phyloP scores from a whole-genome alignment of 495 filamentous ascomycete genomes.

The Terfezia claveryi region DNA sequence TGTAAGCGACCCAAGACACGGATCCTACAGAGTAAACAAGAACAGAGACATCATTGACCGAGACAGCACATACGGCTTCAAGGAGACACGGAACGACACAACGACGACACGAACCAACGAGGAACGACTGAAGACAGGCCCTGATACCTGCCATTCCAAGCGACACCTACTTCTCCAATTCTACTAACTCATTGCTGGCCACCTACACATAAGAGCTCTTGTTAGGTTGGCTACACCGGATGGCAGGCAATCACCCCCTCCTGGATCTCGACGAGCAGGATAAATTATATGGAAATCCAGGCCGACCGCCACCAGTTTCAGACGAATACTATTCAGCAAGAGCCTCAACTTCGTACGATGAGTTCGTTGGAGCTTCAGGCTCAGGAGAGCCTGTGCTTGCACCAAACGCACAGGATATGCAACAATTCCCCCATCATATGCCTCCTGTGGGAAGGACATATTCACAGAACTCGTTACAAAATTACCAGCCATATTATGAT shows the following conservation, averaged over 20 bases:
- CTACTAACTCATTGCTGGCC: not conserved
- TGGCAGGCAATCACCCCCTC: constrained; percentile 18
- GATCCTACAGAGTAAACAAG: too few relatives aligned
- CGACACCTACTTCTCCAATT: not conserved
- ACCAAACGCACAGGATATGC: too few relatives aligned
- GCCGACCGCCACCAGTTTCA: constrained; percentile 8
- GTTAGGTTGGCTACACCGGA: constrained; percentile 1
- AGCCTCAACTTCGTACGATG: constrained; percentile 81
- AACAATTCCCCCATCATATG: not conserved
- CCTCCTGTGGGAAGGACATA: constrained; percentile 28
- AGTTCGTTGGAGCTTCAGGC: constrained; percentile 48
- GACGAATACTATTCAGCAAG: constrained; percentile 28
- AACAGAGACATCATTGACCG: too few relatives aligned
- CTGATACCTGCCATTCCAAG: not conserved
- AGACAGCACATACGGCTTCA: too few relatives aligned
- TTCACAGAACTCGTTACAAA: constrained; percentile 65
- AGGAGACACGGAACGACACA: too few relatives aligned
- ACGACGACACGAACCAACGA: too few relatives aligned
- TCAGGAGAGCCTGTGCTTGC: not conserved
- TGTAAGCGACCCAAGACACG: too few relatives aligned
- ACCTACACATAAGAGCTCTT: not conserved
- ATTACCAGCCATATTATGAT: constrained; percentile 81
- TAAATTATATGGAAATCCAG: constrained; percentile 18
- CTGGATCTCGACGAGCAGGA: constrained; percentile 20
- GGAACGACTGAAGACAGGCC: too few relatives aligned